phyloP scores from a whole-genome alignment of 169 alveolate genomes.

The Eimeria necatrix region DNA sequence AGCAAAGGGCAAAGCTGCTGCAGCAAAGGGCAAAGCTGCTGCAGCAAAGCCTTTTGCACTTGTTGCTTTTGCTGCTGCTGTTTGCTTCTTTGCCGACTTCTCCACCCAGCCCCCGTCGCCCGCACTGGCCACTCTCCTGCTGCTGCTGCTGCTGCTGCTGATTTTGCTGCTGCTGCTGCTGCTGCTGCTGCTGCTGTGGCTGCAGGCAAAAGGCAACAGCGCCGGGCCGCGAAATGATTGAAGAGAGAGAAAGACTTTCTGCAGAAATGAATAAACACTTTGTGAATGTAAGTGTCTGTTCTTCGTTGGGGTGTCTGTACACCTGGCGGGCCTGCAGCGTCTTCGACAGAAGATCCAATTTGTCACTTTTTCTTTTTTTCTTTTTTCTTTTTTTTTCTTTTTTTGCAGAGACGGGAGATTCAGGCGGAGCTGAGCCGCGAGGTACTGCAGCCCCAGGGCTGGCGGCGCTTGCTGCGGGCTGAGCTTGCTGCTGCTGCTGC shows the following conservation, averaged over 20 bases:
- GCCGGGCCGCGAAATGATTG: constrained; percentile 73
- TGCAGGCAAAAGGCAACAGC: constrained; percentile 73
- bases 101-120: not conserved
- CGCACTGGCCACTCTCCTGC: not conserved
- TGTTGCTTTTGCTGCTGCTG: not conserved
- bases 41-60: not conserved
- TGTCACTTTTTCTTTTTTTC: not conserved
- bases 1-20: too few species aligned
- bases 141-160: too few species aligned
- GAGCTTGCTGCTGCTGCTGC: not conserved
- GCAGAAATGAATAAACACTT: constrained; percentile 54
- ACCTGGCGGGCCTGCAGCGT: not conserved
- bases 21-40: not conserved
- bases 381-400: not conserved
- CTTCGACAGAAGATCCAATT: not conserved
- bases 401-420: constrained; percentile 49
- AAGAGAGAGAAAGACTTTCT: constrained; percentile 50
- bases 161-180: not conserved
- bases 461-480: not conserved
- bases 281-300: not conserved
- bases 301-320: too few species aligned
- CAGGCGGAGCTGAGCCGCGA: constrained; percentile 63
- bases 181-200: not conserved
- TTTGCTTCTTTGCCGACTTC: not conserved
- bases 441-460: not conserved